A percentile compares a stretch with the other conserved stretches of the same genome.
These are phyloP conservation scores for Trichoderma orchidacearum DNA, from an alignment of 495 filamentous ascomycete genomes.

Conservation along the genomic window DNA sequence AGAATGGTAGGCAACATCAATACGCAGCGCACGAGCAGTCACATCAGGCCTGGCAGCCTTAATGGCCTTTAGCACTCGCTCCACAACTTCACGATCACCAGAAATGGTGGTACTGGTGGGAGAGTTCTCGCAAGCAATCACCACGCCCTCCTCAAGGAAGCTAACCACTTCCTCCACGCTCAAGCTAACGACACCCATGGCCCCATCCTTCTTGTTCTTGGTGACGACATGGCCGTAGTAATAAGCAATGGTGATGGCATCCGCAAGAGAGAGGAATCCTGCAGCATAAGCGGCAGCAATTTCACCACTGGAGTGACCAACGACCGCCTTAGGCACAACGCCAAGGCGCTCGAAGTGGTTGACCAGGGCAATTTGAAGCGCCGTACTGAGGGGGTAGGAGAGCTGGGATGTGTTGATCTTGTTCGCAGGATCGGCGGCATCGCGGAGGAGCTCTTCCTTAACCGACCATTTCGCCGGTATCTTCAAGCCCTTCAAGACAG, in stretches of 20 bases:
- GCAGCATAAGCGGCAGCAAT: conserved; percentile 20
- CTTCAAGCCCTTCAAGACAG: not conserved
- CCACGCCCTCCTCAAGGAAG: conserved; percentile 11
- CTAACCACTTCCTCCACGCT: conserved; percentile 7
- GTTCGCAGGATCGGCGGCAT: not conserved
- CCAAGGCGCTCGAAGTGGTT: conserved; percentile 30
- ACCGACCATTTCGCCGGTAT: not conserved
- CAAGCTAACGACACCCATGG: conserved; percentile 21
- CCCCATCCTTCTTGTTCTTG: conserved; percentile 10
- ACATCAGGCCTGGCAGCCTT: conserved; percentile 10
- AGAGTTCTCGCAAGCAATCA: conserved; percentile 13
- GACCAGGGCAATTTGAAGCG: conserved; percentile 31
- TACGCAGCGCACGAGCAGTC: conserved; percentile 15
- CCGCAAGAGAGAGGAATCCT: conserved; percentile 11
- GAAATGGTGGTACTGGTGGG: conserved; percentile 34
- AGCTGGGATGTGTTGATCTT: conserved; percentile 12
- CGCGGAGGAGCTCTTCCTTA: not conserved
- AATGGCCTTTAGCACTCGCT: conserved; percentile 10
- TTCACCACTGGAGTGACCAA: conserved; percentile 23
- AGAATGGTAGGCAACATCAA: conserved; percentile 34
- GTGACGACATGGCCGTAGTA: conserved; percentile 12
- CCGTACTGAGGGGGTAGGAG: conserved; percentile 25
- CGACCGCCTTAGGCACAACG: conserved; percentile 22
- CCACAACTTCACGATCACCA: conserved; percentile 22
- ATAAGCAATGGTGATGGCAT: conserved; percentile 11